Evolutionary conservation across 108 stramenopile species (phyloP), one percentile per base, ranked within the genome.

Genomic region (Thalassiosira profunda): DNA sequence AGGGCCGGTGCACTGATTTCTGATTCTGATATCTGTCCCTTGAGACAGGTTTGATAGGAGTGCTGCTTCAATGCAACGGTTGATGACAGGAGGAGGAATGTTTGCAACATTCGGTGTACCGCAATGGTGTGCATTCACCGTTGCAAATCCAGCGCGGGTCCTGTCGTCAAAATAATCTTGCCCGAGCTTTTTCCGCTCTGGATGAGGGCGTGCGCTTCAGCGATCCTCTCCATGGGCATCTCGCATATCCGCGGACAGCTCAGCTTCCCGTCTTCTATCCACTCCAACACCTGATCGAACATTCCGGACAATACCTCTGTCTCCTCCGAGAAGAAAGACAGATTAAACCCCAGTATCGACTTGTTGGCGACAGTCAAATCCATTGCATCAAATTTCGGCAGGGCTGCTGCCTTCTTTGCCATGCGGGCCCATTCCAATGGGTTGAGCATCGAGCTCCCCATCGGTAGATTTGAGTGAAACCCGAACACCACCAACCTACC

Each of bases 1-100:
- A 97, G 67, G 98, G 98, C 1, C 74, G 98, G 11, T 96, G 94
- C 51, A 91, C 96, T 11, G 98, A 99, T 72, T 99, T 99, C 70
- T 93, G 60, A 80, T 70, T 57, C n/a, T n/a, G n/a, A n/a, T n/a
- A n/a, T n/a, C n/a, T n/a, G n/a, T n/a, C n/a, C n/a, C n/a, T n/a
- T n/a, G n/a, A n/a, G n/a, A n/a, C n/a, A n/a, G n/a, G n/a, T n/a
- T n/a, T n/a, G n/a, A n/a, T n/a, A n/a, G n/a, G n/a, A n/a, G n/a
- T n/a, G n/a, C n/a, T n/a, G n/a, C n/a, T n/a, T n/a, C n/a, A n/a
- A n/a, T n/a, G n/a, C n/a, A n/a, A n/a, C n/a, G n/a, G n/a, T n/a
- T n/a, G n/a, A n/a, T n/a, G n/a, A n/a, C n/a, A n/a, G n/a, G n/a
- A n/a, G n/a, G n/a, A n/a, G n/a, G n/a, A n/a, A n/a, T n/a, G n/a